Conservation (phyloP, 805 yeast genomes). For the Tetrapisispora taiwanensis region DNA sequence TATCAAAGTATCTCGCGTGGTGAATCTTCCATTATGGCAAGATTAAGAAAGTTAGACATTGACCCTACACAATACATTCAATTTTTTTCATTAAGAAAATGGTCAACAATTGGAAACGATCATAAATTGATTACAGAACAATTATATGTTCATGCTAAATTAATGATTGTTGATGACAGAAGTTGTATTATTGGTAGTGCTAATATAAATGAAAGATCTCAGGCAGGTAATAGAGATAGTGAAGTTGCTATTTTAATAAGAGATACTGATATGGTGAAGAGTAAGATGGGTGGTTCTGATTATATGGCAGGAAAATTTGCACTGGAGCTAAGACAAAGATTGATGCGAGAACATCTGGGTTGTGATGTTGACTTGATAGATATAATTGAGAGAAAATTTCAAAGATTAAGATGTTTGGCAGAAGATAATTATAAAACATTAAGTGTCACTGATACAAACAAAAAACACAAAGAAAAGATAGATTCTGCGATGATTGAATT, state of each 20-base stretch:
- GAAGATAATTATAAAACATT: conserved; percentile 20
- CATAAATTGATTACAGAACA: conserved; percentile 77
- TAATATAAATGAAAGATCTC: conserved; percentile 90
- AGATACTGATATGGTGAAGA: conserved; percentile 60
- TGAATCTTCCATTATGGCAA: conserved; percentile 73
- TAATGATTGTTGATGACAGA: conserved; percentile 85
- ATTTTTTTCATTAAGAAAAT: conserved; percentile 83
- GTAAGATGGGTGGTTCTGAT: conserved; percentile 71
- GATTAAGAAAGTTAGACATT: conserved; percentile 68
- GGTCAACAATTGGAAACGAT: conserved; percentile 84
- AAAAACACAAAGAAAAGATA: conserved; percentile 11
- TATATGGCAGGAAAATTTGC: conserved; percentile 81
- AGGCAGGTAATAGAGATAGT: conserved; percentile 89
- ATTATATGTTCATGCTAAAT: conserved; percentile 86
- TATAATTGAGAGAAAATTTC: conserved; percentile 64
- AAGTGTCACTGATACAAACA: conserved; percentile 9
- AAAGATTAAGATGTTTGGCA: conserved; percentile 32
- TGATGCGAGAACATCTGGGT: conserved; percentile 96
- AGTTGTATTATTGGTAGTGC: conserved; percentile 95
- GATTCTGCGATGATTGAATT: conserved; percentile 66
- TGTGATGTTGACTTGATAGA: conserved; percentile 83
- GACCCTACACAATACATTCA: conserved; percentile 86
- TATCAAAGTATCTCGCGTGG: conserved; percentile 90
- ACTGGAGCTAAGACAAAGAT: conserved; percentile 74
- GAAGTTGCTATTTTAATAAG: conserved; percentile 86